phyloP scores from a whole-genome alignment of 2,329 filamentous ascomycete species.

The Penicillium rolfsii region DNA sequence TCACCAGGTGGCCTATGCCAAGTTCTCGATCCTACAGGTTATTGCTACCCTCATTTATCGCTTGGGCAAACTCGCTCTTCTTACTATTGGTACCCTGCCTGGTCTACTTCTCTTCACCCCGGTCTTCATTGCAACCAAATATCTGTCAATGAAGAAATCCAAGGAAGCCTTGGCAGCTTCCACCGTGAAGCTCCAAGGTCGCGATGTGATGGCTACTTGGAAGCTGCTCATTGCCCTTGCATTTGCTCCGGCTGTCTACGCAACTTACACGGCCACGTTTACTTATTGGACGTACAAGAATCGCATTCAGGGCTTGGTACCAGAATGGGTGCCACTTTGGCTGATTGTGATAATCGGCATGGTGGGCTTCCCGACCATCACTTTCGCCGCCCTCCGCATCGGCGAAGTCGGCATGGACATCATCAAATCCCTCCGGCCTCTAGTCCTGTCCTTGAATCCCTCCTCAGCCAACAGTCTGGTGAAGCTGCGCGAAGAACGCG shows the following conservation, averaged over 20 bases:
- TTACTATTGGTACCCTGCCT: slow-evolving; percentile 80
- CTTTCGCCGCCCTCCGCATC: slow-evolving; percentile 89
- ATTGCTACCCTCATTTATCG: slow-evolving; percentile 78
- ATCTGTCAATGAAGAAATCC: slow-evolving; percentile 80
- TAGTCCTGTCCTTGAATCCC: slow-evolving; percentile 83
- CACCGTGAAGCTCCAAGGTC: slow-evolving; percentile 83
- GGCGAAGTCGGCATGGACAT: slow-evolving; percentile 99
- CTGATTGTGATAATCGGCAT: slow-evolving; percentile 73
- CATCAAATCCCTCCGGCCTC: slow-evolving; percentile 85
- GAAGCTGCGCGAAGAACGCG: slow-evolving; percentile 72
- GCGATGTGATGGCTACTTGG: slow-evolving; percentile 92
- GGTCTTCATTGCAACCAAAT: slow-evolving; percentile 81
- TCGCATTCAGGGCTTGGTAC: slow-evolving; percentile 79
- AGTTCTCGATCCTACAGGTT: slow-evolving; percentile 76
- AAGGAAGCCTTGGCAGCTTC: slow-evolving; percentile 82
- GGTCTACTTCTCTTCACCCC: slow-evolving; percentile 86
- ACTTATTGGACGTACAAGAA: slow-evolving; percentile 79
- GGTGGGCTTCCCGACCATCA: slow-evolving; percentile 82
- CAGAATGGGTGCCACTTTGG: slow-evolving; percentile 79
- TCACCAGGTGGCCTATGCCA: slow-evolving; percentile 91
- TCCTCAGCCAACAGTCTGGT: slow-evolving; percentile 81
- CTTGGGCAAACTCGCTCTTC: slow-evolving; percentile 72
- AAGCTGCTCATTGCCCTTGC: slow-evolving; percentile 87
- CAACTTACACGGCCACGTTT: slow-evolving; percentile 75
- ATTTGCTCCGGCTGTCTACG: slow-evolving; percentile 78